phyloP scores from a whole-genome alignment of 2,329 filamentous ascomycete genomes.

The Didymella segeticola region DNA sequence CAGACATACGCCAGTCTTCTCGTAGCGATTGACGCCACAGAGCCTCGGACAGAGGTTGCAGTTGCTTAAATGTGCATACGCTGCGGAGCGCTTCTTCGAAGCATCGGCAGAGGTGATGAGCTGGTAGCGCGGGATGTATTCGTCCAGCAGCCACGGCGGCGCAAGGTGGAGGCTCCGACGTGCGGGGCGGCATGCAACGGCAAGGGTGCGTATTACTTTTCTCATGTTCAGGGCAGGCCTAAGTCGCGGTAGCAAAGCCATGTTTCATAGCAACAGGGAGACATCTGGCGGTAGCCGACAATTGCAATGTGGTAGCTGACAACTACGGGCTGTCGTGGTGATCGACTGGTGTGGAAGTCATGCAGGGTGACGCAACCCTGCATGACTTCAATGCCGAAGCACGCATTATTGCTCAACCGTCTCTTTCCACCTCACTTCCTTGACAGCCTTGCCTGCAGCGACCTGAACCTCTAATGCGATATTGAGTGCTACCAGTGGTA shows the following conservation, averaged over 20 bases:
- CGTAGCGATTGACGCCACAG: constrained; percentile 81
- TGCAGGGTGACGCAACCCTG: constrained; percentile 16
- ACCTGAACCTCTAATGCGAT: no score
- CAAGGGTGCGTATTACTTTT: background rate
- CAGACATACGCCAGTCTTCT: constrained; percentile 78
- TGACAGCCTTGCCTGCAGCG: background rate
- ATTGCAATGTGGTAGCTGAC: background rate
- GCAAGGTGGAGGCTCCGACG: constrained; percentile 58
- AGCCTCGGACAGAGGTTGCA: constrained; percentile 82
- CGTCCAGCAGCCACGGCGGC: constrained; percentile 72
- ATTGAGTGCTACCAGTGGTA: no score
- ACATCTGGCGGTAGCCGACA: constrained; percentile 10
- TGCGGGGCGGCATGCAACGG: background rate
- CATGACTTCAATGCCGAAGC: no score
- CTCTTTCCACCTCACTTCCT: background rate
- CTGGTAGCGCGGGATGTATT: constrained; percentile 76
- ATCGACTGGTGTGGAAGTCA: constrained; percentile 3
- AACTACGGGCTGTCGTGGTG: constrained; percentile 1
- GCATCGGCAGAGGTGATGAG: constrained; percentile 71
- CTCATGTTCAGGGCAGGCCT: constrained; percentile 21
- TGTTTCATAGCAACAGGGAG: constrained; percentile 11
- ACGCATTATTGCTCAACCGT: background rate
- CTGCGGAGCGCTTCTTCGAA: constrained; percentile 73
- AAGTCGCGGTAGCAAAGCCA: constrained; percentile 19
- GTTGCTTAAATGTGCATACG: constrained; percentile 76